Evolutionary conservation across 2,329 filamentous ascomycete species (phyloP).

Genomic region (Pseudogymnoascus verrucosus): DNA sequence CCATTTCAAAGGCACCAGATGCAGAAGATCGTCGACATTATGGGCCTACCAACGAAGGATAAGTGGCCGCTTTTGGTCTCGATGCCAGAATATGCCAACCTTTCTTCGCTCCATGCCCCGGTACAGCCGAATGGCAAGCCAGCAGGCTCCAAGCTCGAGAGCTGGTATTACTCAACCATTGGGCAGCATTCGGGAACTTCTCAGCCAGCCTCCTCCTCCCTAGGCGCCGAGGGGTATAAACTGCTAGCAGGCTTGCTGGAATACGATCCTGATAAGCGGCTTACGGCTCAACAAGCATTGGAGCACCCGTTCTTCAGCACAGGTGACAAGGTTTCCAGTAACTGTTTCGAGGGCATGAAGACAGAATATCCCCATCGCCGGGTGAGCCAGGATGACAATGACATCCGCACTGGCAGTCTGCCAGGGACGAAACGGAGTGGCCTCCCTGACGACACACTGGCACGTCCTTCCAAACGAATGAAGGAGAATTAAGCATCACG

Average conservation of each 20-base stretch:
- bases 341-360: slow-evolving; percentile 87
- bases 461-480: slow-evolving; percentile 52
- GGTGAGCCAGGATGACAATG: slow-evolving; percentile 91
- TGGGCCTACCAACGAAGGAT: slow-evolving; percentile 83
- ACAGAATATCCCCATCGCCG: slow-evolving; percentile 83
- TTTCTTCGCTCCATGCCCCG: slow-evolving; percentile 48
- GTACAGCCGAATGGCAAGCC: slow-evolving; percentile 30
- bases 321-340: slow-evolving; percentile 59
- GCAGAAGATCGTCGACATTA: slow-evolving; percentile 96
- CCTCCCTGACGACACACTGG: slow-evolving; percentile 69
- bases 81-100: slow-evolving; percentile 79
- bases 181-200: slow-evolving; percentile 37
- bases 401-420: slow-evolving; percentile 82
- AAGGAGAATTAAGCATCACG: slow-evolving; percentile 38
- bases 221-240: slow-evolving; percentile 71
- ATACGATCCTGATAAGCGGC: slow-evolving; percentile 82
- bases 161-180: slow-evolving; percentile 69
- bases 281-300: slow-evolving; percentile 83
- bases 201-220: slow-evolving; percentile 39
- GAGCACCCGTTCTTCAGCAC: slow-evolving; percentile 81
- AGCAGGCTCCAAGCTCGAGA: slow-evolving; percentile 50
- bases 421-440: slow-evolving; percentile 88
- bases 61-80: slow-evolving; percentile 75
- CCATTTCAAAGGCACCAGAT: slow-evolving; percentile 98
- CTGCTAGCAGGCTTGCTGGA: slow-evolving; percentile 77